phyloP scores from a whole-genome alignment of 306 rosid genomes.

The Prinsepia uniflora region DNA sequence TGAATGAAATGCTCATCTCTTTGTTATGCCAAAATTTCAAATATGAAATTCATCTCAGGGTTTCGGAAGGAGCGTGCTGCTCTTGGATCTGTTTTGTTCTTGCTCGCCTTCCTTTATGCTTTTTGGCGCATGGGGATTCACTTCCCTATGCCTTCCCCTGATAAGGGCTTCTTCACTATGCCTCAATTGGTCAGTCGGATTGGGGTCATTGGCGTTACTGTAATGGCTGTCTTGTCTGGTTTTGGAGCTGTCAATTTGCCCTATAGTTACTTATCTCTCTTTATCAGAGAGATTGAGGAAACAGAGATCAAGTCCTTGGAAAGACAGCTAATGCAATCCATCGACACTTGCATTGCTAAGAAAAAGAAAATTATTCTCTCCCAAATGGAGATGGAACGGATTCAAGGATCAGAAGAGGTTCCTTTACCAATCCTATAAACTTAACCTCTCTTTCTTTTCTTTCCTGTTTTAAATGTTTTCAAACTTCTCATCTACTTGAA shows the following conservation, averaged over 20 bases:
- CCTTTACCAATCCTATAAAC: neutral
- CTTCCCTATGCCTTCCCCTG: slow-evolving; percentile 94
- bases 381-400: slow-evolving; percentile 69
- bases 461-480: neutral
- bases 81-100: slow-evolving; percentile 64
- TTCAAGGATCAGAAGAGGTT: slow-evolving; percentile 79
- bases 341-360: slow-evolving; percentile 67
- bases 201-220: slow-evolving; percentile 93
- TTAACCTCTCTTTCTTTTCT: neutral
- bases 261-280: slow-evolving; percentile 85
- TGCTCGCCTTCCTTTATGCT: slow-evolving; percentile 78
- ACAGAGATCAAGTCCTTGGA: slow-evolving; percentile 73
- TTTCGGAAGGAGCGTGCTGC: slow-evolving; percentile 77
- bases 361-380: slow-evolving; percentile 73
- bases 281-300: slow-evolving; percentile 89
- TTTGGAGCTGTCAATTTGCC: slow-evolving; percentile 97
- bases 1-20: neutral
- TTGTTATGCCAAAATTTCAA: too few species aligned
- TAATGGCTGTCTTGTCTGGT: slow-evolving; percentile 93
- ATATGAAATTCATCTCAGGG: slow-evolving; percentile 27
- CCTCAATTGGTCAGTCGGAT: slow-evolving; percentile 96
- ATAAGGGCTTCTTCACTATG: slow-evolving; percentile 89
- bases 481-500: too few species aligned
- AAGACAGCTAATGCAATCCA: slow-evolving; percentile 77
- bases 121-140: slow-evolving; percentile 99